Conservation (phyloP, 108 stramenopile species). For the Nitzschia sp. region DNA sequence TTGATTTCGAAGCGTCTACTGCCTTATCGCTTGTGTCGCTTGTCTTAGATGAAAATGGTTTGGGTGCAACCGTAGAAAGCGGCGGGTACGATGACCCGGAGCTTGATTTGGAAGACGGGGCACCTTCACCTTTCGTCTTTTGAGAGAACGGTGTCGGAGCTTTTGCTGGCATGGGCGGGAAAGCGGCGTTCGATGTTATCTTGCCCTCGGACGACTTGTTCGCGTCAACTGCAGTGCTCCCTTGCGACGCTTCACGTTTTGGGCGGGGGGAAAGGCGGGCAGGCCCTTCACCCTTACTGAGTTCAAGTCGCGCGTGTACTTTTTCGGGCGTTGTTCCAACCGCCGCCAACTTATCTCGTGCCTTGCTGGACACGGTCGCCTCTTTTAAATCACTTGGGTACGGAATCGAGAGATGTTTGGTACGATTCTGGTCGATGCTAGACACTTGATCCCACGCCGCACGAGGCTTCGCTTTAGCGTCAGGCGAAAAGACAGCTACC, state of each 20-base stretch:
- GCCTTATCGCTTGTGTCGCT: neutral
- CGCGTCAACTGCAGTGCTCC: constrained; percentile 1
- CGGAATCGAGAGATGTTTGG: constrained; percentile 14
- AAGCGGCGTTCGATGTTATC: constrained; percentile 25
- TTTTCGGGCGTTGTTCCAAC: constrained; percentile 81
- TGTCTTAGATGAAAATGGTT: constrained; percentile 22
- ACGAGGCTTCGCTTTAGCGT: constrained; percentile 15
- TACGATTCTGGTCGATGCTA: constrained; percentile 23
- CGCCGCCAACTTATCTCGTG: constrained; percentile 56
- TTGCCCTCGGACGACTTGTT: constrained; percentile 1
- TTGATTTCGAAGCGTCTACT: neutral
- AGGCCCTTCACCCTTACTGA: constrained; percentile 31
- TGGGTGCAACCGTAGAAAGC: constrained; percentile 14
- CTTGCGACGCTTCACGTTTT: neutral
- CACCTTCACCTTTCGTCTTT: neutral
- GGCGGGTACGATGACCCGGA: constrained; percentile 6
- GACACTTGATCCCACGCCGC: constrained; percentile 39
- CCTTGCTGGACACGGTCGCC: constrained; percentile 47
- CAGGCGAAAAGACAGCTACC: constrained; percentile 31
- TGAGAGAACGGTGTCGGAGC: constrained; percentile 40
- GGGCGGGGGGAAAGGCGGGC: neutral
- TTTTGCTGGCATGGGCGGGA: constrained; percentile 40
- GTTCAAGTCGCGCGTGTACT: constrained; percentile 44
- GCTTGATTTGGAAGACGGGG: neutral
- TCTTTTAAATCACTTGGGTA: constrained; percentile 50